Evolutionary conservation across 2,329 filamentous ascomycete genomes (phyloP), one percentile per base, ranked within the genome.

Genomic region (Neoarthrinium moseri): DNA sequence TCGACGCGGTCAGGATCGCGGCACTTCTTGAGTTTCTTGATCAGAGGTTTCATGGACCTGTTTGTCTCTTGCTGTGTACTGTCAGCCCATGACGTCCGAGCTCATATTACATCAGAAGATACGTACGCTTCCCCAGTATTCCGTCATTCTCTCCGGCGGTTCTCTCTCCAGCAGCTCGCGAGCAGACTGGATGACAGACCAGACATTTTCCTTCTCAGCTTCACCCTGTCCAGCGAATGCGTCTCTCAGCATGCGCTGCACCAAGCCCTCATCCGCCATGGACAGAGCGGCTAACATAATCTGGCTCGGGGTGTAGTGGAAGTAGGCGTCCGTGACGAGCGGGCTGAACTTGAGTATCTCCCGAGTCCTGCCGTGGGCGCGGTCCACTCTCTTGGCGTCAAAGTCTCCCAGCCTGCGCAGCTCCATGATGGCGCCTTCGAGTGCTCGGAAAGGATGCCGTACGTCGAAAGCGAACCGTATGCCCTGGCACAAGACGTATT

Each of bases 401-500:
- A 84, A 81, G 20, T 83, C 79, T 0, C 81, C 77, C 21, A 87
- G 75, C 36, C 85, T 80, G 47, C 84, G 73, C 40, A 96, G 72
- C 65, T 96, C 91, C 77, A 96, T 84, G 39, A 95, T 75, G 1
- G 86, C 86, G 24, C 91, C 94, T 63, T 95, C 90, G 2, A 97
- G 75, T 1, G 87, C 90, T 34, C 91, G 84, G 62, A 90, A 94
- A 0, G 94, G 94, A 63, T 97, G 94, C 39, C 86, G 83, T 2
- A 99, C 87, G 54, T 97, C 91, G 60, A 99, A 91, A 36, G 90
- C 91, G 68, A 96, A 99, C 42, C 92, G 83, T 10, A 97, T 80
- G 13, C 89, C 91, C 69, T 97, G 92, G 47, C 91, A 92, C 35
- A 99, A 80, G 32, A 96, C 75, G 63, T 95, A 97, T 67, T 99